Percentiles rank a stretch among this genome's conserved stretches.
Conservation (phyloP, 2,329 filamentous ascomycete genomes). For the Monosporascus sp. region DNA sequence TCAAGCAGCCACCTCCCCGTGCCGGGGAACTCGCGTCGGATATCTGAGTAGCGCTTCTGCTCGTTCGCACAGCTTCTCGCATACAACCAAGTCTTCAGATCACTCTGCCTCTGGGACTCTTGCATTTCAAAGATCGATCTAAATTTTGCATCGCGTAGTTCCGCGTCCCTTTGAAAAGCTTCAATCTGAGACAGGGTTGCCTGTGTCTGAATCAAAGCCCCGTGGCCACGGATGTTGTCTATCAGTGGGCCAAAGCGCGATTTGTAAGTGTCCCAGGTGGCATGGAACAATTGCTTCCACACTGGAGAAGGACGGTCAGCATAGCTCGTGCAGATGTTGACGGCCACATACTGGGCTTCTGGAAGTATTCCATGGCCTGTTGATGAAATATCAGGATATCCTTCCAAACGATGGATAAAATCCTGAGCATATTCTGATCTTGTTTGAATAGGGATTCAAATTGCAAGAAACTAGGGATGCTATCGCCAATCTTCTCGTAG, state of each 20-base stretch:
- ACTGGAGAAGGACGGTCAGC: conserved; percentile 6
- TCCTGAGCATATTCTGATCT: conserved; percentile 8
- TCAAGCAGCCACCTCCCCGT: conserved; percentile 19
- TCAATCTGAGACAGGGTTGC: conserved; percentile 14
- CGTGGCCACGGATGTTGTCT: conserved; percentile 12
- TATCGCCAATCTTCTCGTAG: conserved; percentile 12
- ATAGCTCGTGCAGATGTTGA: too few species aligned
- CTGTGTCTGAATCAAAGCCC: conserved; percentile 16
- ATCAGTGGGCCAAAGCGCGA: conserved; percentile 11
- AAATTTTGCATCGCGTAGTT: not conserved
- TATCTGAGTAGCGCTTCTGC: conserved; percentile 1
- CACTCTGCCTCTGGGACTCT: not conserved
- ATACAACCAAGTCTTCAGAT: conserved; percentile 8
- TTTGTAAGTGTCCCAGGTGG: conserved; percentile 20
- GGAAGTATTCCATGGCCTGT: conserved; percentile 11
- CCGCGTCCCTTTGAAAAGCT: conserved; percentile 2
- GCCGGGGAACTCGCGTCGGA: conserved; percentile 7
- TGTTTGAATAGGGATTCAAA: conserved; percentile 13
- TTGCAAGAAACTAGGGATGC: conserved; percentile 13
- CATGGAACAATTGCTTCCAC: conserved; percentile 21
- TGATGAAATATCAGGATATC: conserved; percentile 16
- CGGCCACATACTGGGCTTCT: conserved; percentile 11
- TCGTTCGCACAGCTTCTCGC: conserved; percentile 3
- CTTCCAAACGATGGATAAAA: conserved; percentile 13
- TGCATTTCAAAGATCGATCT: conserved; percentile 2